A percentile compares a stretch with the other conserved stretches of the same genome.
Evolutionary conservation across 2,329 filamentous ascomycete genomes (phyloP).

Genomic region (Fusarium chuoi): DNA sequence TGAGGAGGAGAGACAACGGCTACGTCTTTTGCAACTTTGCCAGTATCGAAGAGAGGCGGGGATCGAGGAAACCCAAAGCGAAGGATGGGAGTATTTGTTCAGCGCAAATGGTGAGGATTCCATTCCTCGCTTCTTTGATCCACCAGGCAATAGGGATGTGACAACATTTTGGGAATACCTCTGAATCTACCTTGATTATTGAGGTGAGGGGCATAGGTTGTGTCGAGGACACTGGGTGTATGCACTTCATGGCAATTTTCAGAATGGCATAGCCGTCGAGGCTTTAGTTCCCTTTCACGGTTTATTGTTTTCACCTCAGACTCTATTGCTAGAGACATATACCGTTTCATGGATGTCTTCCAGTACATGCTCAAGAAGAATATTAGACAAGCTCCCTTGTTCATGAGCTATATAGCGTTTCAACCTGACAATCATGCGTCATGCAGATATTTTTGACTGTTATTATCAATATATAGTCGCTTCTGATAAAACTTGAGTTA

Average conservation of each 20-base stretch:
- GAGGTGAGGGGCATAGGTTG: background rate
- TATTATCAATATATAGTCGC: too few relatives aligned
- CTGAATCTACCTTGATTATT: background rate
- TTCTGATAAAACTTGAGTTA: too few relatives aligned
- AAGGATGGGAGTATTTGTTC: background rate
- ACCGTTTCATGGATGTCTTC: too few relatives aligned
- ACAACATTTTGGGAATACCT: background rate
- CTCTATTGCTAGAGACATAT: background rate
- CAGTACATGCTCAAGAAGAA: background rate
- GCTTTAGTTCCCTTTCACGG: too few relatives aligned
- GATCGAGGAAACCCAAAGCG: background rate
- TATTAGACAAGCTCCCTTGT: rapidly evolving
- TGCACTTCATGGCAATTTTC: background rate
- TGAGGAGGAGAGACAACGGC: background rate
- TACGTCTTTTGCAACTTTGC: background rate
- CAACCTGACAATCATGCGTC: background rate
- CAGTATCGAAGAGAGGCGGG: background rate
- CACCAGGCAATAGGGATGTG: background rate
- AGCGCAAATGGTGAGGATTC: background rate
- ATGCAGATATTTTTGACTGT: rapidly evolving
- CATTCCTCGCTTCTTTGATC: background rate
- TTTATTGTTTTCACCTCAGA: background rate
- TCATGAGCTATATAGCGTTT: background rate
- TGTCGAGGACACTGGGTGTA: too few relatives aligned
- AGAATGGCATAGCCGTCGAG: rapidly evolving